phyloP scores from a whole-genome alignment of 495 filamentous ascomycete species.

The Annulohypoxylon stygium region DNA sequence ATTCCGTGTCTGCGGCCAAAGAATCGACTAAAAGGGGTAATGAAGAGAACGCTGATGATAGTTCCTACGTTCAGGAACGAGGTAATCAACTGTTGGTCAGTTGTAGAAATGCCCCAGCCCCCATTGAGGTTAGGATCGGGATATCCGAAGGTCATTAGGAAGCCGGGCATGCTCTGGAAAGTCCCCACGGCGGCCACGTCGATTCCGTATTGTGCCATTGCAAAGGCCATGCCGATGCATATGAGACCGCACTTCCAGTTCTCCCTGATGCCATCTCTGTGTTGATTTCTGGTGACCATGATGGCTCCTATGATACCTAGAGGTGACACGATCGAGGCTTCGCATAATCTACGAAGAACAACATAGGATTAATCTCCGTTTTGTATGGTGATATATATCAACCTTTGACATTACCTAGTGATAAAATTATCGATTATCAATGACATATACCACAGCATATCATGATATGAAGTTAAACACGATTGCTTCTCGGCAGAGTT shows the following conservation, averaged over 20 bases:
- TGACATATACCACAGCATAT: background rate
- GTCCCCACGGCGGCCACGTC: constrained; percentile 45
- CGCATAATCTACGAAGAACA: background rate
- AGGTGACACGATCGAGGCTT: background rate
- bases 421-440: background rate
- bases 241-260: constrained; percentile 49
- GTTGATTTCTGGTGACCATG: constrained; percentile 43
- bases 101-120: constrained; percentile 50
- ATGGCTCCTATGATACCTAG: background rate
- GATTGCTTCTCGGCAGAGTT: background rate
- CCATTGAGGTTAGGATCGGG: constrained; percentile 43
- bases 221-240: constrained; percentile 47
- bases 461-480: background rate
- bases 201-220: constrained; percentile 51
- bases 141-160: constrained; percentile 58
- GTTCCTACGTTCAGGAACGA: constrained; percentile 51
- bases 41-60: constrained; percentile 53
- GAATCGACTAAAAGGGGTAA: constrained; percentile 53
- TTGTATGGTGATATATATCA: background rate
- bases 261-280: constrained; percentile 45
- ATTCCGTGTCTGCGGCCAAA: constrained; percentile 56
- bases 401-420: background rate
- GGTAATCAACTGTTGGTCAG: constrained; percentile 49
- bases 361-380: background rate
- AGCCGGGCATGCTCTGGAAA: constrained; percentile 57